Conservation (phyloP, 768 basidiomycete species). For the Suillus subluteus region DNA sequence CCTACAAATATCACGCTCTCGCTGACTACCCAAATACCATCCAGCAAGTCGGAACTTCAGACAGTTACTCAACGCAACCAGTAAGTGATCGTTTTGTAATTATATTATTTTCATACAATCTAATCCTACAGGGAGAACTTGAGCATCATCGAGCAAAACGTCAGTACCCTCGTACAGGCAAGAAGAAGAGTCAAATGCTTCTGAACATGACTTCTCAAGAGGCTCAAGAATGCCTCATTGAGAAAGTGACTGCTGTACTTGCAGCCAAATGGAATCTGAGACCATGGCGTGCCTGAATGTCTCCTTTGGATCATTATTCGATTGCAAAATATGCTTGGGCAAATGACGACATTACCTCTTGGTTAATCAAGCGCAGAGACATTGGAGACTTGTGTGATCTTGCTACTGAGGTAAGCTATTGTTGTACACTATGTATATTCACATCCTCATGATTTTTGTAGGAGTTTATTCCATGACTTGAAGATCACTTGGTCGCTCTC, state of each 20-base stretch:
- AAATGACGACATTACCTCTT: constrained; percentile 19
- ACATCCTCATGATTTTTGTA: constrained; percentile 11
- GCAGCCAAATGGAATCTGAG: not conserved
- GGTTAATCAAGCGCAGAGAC: constrained; percentile 4
- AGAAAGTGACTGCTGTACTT: constrained; percentile 17
- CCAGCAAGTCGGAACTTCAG: constrained; percentile 34
- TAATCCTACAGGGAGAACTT: constrained; percentile 37
- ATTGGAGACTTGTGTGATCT: constrained; percentile 23
- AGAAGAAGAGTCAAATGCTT: constrained; percentile 25
- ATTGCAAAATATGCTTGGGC: constrained; percentile 21
- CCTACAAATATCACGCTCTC: constrained; percentile 23
- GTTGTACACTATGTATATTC: too few relatives aligned
- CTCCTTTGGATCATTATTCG: constrained; percentile 16
- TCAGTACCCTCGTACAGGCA: constrained; percentile 39
- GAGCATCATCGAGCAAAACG: constrained; percentile 40
- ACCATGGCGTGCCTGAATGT: not conserved
- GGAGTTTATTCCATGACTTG: constrained; percentile 32
- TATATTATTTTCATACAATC: too few relatives aligned
- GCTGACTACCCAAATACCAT: constrained; percentile 20
- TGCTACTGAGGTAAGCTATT: constrained; percentile 23
- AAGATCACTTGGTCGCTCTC: constrained; percentile 16
- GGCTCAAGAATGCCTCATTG: constrained; percentile 19
- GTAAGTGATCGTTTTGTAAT: constrained; percentile 25
- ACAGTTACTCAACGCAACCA: constrained; percentile 39
- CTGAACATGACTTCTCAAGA: constrained; percentile 26